These are phyloP conservation scores for Maudiozyma serrabonitensis DNA, from an alignment of 805 yeast genomes.

Conservation along the genomic window DNA sequence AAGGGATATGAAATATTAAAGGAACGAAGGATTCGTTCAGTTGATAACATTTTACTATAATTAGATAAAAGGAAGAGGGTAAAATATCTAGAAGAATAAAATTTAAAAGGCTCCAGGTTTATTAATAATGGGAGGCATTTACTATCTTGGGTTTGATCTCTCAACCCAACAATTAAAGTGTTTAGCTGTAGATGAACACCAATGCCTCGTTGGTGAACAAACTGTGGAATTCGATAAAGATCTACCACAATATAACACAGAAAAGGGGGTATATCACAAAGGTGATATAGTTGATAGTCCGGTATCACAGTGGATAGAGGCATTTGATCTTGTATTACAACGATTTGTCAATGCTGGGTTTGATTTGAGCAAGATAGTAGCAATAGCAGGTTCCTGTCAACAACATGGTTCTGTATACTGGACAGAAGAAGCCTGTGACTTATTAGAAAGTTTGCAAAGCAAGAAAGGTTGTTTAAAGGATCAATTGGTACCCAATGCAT, in stretches of 20 bases:
- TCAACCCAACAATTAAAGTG: conserved; percentile 86
- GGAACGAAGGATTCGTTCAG: too few relatives aligned
- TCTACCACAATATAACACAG: conserved; percentile 50
- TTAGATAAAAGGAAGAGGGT: too few relatives aligned
- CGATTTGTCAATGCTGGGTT: conserved; percentile 42
- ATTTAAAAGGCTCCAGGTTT: neutral
- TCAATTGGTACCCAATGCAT: conserved; percentile 42
- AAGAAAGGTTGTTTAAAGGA: conserved; percentile 31
- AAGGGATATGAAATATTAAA: too few relatives aligned
- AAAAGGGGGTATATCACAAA: conserved; percentile 59
- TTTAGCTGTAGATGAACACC: conserved; percentile 46
- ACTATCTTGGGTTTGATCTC: conserved; percentile 67
- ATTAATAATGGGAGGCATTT: neutral
- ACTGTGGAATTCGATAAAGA: conserved; percentile 65
- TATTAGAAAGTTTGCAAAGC: conserved; percentile 33
- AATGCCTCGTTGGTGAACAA: conserved; percentile 47
- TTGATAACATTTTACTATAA: too few relatives aligned
- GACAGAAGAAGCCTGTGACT: conserved; percentile 39
- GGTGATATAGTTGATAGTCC: conserved; percentile 62
- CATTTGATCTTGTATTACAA: conserved; percentile 54
- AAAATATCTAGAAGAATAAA: neutral
- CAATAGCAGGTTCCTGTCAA: conserved; percentile 79
- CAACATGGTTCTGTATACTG: conserved; percentile 89
- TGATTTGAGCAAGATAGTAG: conserved; percentile 50
- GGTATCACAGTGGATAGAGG: conserved; percentile 84